Percentiles rank a stretch among this genome's conserved stretches.
Conservation (phyloP, 805 yeast species). For the Candida maris region DNA sequence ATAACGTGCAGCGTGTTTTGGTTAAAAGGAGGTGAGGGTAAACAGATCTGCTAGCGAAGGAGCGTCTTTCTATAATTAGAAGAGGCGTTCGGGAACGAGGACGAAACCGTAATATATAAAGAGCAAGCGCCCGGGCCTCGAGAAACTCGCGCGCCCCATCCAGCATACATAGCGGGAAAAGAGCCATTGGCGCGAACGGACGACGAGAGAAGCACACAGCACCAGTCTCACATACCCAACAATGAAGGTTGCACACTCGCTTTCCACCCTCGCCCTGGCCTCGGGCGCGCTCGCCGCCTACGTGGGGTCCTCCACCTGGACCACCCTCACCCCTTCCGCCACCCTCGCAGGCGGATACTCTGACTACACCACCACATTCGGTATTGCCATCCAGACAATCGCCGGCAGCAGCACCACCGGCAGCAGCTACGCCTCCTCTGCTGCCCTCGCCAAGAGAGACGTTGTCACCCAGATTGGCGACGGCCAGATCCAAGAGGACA, state of each 20-base stretch:
- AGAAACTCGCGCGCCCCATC: too few species aligned
- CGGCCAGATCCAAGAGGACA: constrained; percentile 49
- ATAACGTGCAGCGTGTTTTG: constrained; percentile 4
- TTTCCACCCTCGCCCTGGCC: constrained; percentile 38
- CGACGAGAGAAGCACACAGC: too few species aligned
- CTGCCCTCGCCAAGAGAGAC: constrained; percentile 29
- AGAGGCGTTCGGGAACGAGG: too few species aligned
- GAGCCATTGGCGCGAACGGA: too few species aligned
- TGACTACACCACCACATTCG: constrained; percentile 50
- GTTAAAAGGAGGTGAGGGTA: constrained; percentile 2
- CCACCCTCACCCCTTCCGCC: constrained; percentile 61
- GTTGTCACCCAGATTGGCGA: constrained; percentile 45
- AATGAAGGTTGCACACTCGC: constrained; percentile 40
- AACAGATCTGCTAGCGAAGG: not conserved
- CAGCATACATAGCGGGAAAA: too few species aligned
- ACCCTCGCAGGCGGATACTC: constrained; percentile 47
- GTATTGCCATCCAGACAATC: constrained; percentile 63
- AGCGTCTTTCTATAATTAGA: constrained; percentile 1
- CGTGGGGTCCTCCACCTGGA: constrained; percentile 58
- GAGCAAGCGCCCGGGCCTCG: too few species aligned
- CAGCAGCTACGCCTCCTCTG: constrained; percentile 31
- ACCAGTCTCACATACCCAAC: too few species aligned
- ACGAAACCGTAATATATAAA: too few species aligned
- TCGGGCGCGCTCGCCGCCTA: constrained; percentile 49
- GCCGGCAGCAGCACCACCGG: too few species aligned